These are phyloP conservation scores for Ophiostoma sp. DNA, from an alignment of 2,329 filamentous ascomycete species.

Conservation along the genomic window DNA sequence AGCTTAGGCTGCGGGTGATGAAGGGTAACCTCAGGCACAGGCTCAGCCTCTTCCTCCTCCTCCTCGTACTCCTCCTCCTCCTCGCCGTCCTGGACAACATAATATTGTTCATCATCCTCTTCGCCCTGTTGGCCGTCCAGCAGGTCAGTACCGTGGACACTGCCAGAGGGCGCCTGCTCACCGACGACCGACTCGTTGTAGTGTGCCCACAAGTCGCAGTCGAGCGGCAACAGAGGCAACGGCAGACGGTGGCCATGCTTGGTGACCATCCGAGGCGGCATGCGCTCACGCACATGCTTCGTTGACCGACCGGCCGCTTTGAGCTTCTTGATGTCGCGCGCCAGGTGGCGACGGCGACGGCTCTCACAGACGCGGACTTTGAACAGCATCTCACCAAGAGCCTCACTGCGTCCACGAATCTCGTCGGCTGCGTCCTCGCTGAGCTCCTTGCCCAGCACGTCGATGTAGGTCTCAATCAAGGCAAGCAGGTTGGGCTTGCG, in stretches of 20 bases:
- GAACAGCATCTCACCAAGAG: conserved; percentile 15
- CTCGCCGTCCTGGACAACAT: not conserved
- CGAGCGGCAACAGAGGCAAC: conserved; percentile 24
- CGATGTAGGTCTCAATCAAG: conserved; percentile 49
- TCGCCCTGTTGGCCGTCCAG: not conserved
- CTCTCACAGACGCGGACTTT: conserved; percentile 25
- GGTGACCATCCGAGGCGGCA: conserved; percentile 27
- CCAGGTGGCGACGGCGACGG: conserved; percentile 14
- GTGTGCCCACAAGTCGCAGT: conserved; percentile 17
- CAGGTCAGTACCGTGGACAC: not conserved
- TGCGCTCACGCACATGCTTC: not conserved
- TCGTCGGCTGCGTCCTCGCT: conserved; percentile 8
- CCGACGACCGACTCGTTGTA: not conserved
- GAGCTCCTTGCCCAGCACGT: conserved; percentile 29
- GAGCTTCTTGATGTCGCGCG: not conserved
- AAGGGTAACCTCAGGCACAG: not conserved
- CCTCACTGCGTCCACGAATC: conserved; percentile 20
- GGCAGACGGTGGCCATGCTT: conserved; percentile 30
- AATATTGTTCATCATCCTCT: not conserved
- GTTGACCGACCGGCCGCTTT: not conserved
- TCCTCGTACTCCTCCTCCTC: not conserved
- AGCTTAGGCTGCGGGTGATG: not conserved
- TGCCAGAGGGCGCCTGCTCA: not conserved
- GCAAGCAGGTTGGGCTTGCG: conserved; percentile 34
- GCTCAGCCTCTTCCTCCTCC: not conserved